Conservation (phyloP, 345 rosid genomes). For the Eucalyptus cloeziana region DNA sequence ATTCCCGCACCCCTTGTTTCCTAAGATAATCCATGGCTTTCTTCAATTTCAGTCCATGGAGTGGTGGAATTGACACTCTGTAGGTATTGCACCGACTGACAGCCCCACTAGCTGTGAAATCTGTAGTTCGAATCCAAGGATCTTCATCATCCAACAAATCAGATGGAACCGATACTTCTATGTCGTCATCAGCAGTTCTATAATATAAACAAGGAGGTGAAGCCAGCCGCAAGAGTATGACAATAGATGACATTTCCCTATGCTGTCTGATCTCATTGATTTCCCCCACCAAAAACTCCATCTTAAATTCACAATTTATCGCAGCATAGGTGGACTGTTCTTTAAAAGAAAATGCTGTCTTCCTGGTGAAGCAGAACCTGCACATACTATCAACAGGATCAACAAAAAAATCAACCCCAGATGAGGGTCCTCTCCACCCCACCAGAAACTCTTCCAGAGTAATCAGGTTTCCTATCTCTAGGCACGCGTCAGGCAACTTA, state of each 20-base stretch:
- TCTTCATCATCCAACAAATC: constrained; percentile 92
- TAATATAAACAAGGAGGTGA: constrained; percentile 70
- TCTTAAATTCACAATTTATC: constrained; percentile 68
- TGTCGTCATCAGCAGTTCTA: constrained; percentile 79
- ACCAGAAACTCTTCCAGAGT: constrained; percentile 39
- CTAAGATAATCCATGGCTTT: constrained; percentile 37
- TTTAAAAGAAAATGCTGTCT: constrained; percentile 60
- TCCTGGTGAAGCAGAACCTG: constrained; percentile 54
- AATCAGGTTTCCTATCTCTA: constrained; percentile 62
- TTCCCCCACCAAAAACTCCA: constrained; percentile 74
- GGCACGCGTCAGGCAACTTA: constrained; percentile 32
- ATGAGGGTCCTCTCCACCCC: constrained; percentile 58
- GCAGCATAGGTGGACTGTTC: constrained; percentile 26
- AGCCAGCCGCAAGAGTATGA: constrained; percentile 53
- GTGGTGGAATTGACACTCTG: constrained; percentile 47
- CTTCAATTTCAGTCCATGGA: constrained; percentile 44
- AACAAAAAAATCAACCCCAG: constrained; percentile 57
- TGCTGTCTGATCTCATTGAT: constrained; percentile 45
- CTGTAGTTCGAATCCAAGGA: constrained; percentile 92
- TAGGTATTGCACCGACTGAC: constrained; percentile 60
- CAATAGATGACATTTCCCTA: constrained; percentile 10
- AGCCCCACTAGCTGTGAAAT: constrained; percentile 65
- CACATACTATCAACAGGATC: constrained; percentile 81
- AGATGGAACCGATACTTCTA: constrained; percentile 30
- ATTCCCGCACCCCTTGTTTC: constrained; percentile 41